These are phyloP conservation scores for Cryomyces minteri DNA, from an alignment of 495 filamentous ascomycete genomes.

Conservation along the genomic window DNA sequence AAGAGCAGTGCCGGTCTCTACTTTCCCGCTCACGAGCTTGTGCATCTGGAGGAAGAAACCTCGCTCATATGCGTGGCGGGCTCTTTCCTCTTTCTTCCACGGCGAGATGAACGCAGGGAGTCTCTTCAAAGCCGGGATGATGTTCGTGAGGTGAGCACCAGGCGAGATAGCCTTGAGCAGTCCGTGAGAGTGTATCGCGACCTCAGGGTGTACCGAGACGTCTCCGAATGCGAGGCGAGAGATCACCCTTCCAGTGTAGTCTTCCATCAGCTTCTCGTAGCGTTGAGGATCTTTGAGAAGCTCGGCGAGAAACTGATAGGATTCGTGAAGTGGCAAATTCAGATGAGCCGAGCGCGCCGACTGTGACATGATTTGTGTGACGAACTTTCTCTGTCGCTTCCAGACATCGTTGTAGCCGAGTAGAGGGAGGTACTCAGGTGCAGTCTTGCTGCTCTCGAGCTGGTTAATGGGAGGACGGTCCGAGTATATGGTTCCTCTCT, in stretches of 20 bases:
- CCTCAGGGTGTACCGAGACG: constrained; percentile 23
- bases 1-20: neutral
- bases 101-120: constrained; percentile 17
- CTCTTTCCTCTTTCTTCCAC: constrained; percentile 15
- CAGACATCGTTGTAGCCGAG: constrained; percentile 28
- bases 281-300: constrained; percentile 24
- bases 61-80: constrained; percentile 15
- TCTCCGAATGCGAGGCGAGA: constrained; percentile 39
- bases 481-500: constrained; percentile 38
- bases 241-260: constrained; percentile 40
- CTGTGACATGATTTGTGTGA: constrained; percentile 32
- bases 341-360: constrained; percentile 26
- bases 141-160: constrained; percentile 31
- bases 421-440: constrained; percentile 35
- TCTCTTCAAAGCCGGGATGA: constrained; percentile 21
- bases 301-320: constrained; percentile 30
- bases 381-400: constrained; percentile 36
- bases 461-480: constrained; percentile 32
- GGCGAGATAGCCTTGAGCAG: constrained; percentile 39
- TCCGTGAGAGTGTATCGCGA: constrained; percentile 35
- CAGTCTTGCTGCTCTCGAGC: constrained; percentile 32
- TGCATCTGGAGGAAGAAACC: constrained; percentile 19
- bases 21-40: constrained; percentile 7
- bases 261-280: constrained; percentile 36
- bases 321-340: constrained; percentile 32